phyloP scores from a whole-genome alignment of 2,329 filamentous ascomycete species.

The Xylaria polymorpha region DNA sequence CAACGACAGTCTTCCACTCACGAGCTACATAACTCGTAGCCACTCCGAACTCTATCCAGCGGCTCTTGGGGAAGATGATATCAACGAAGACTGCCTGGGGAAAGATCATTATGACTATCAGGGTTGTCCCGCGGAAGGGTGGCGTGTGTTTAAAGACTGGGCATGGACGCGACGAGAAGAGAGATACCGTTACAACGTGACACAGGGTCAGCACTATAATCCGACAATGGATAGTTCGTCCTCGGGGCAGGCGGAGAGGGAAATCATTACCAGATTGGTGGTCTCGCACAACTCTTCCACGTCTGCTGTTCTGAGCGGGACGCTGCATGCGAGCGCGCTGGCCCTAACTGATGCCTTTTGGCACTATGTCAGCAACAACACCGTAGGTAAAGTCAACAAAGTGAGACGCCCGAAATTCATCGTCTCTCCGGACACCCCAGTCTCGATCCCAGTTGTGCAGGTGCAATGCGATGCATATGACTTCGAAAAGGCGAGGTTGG shows the following conservation, averaged over 20 bases:
- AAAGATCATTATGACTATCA: not conserved
- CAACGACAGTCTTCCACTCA: constrained; percentile 14
- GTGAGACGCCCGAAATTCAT: constrained; percentile 19
- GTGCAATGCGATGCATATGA: constrained; percentile 21
- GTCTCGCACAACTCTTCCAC: constrained; percentile 6
- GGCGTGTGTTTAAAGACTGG: constrained; percentile 10
- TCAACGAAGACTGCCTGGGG: not conserved
- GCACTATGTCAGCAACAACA: constrained; percentile 24
- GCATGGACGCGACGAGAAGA: constrained; percentile 21
- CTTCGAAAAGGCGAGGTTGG: not conserved
- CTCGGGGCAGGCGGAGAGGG: constrained; percentile 28
- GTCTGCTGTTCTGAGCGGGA: constrained; percentile 17
- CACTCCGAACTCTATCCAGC: constrained; percentile 18
- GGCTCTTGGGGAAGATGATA: not conserved
- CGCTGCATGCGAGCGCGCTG: constrained; percentile 23
- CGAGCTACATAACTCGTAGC: constrained; percentile 12
- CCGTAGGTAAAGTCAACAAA: constrained; percentile 22
- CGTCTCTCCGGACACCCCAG: not conserved
- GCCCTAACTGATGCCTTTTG: constrained; percentile 34
- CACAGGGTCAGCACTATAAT: constrained; percentile 22
- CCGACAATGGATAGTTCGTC: constrained; percentile 26
- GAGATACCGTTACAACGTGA: constrained; percentile 21
- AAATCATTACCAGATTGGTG: constrained; percentile 14
- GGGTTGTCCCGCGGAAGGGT: constrained; percentile 21
- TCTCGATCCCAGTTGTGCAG: constrained; percentile 29